A percentile compares a stretch with the other conserved stretches of the same genome.
Conservation (phyloP, 2,329 filamentous ascomycete genomes). For the Fusarium abutilonis region DNA sequence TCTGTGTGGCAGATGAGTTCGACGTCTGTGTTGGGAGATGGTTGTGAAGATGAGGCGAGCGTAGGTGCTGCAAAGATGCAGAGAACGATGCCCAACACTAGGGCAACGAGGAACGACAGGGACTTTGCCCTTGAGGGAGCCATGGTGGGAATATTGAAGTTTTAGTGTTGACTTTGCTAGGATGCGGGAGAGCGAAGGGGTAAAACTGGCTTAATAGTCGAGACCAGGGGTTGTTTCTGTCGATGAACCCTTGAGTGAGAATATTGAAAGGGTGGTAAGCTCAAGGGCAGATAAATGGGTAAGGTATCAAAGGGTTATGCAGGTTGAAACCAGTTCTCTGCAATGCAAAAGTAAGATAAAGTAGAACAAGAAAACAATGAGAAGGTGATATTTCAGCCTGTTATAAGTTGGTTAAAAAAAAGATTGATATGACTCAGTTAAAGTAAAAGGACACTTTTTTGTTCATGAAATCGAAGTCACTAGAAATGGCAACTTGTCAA, state of each 20-base stretch:
- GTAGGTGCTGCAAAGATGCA: slow-evolving; percentile 42
- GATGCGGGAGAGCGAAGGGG: neutral
- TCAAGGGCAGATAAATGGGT: slow-evolving; percentile 3
- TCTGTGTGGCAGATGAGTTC: slow-evolving; percentile 73
- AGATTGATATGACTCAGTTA: slow-evolving; percentile 39
- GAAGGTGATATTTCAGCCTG: neutral
- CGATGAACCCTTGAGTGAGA: neutral
- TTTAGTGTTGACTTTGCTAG: neutral
- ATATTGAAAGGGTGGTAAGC: slow-evolving; percentile 14
- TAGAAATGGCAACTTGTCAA: slow-evolving; percentile 46
- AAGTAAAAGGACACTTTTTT: slow-evolving; percentile 42
- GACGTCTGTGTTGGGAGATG: slow-evolving; percentile 52
- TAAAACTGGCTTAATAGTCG: neutral
- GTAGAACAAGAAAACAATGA: neutral
- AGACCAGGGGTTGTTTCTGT: slow-evolving; percentile 7
- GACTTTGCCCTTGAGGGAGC: slow-evolving; percentile 41
- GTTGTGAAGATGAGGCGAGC: slow-evolving; percentile 45
- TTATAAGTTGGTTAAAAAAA: slow-evolving; percentile 13
- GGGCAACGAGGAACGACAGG: slow-evolving; percentile 33
- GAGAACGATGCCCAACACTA: slow-evolving; percentile 45
- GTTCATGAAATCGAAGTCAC: slow-evolving; percentile 40
- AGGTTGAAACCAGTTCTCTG: slow-evolving; percentile 1
- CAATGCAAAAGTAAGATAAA: neutral
- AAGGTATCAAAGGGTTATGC: slow-evolving; percentile 6
- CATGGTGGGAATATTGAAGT: slow-evolving; percentile 27